Evolutionary conservation across 75 land plant genomes (phyloP).

Genomic region (Sequoiadendron giganteum): DNA sequence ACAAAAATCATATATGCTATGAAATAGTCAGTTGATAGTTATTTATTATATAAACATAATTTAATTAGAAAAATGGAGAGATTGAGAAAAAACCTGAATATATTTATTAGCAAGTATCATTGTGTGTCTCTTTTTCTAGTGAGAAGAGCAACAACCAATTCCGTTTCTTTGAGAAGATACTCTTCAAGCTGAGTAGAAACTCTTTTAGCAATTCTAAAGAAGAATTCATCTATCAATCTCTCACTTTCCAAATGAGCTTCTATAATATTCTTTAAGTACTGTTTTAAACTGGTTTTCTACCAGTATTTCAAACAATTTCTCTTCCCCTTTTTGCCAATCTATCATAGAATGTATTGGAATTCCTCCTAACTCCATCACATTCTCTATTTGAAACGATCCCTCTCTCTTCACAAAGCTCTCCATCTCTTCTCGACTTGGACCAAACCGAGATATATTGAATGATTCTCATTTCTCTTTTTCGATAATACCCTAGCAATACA

Average conservation of each 20-base stretch:
- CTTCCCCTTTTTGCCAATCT: background rate
- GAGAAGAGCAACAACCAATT: background rate
- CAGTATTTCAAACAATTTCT: background rate
- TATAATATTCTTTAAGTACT: background rate
- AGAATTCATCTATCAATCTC: background rate
- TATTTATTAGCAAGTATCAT: no score
- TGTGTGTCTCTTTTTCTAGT: background rate
- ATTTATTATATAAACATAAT: no score
- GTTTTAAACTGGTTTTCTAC: background rate
- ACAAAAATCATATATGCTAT: no score
- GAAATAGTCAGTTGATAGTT: no score
- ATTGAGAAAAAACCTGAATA: no score
- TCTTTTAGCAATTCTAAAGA: background rate
- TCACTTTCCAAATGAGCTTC: background rate
- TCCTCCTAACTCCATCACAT: background rate
- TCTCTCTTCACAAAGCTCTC: slow-evolving; percentile 38
- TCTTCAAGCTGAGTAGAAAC: background rate
- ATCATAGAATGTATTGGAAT: background rate
- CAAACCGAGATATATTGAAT: slow-evolving; percentile 47
- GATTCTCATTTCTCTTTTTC: slow-evolving; percentile 52
- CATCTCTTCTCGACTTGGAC: slow-evolving; percentile 46
- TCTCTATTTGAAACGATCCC: slow-evolving; percentile 34
- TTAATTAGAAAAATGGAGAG: no score
- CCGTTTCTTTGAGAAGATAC: background rate
- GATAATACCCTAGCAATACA: background rate